These are phyloP conservation scores for Phytophthora europaea DNA, from an alignment of 352 stramenopile species.

Conservation along the genomic window DNA sequence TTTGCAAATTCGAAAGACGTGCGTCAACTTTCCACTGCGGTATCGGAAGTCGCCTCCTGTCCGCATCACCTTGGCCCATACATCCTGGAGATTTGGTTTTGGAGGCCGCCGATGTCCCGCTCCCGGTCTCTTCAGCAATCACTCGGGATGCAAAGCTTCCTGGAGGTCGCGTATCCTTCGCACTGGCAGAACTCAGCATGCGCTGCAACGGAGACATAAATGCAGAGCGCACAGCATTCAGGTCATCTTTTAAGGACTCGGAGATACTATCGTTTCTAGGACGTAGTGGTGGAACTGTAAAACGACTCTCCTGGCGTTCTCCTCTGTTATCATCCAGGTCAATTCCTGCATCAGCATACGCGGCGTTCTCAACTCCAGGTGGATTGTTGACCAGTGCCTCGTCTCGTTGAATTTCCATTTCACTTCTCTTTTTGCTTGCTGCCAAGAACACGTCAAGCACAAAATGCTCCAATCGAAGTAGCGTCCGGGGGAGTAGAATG, in stretches of 20 bases:
- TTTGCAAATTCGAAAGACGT: constrained; percentile 59
- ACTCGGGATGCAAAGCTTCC: constrained; percentile 38
- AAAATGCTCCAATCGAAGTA: constrained; percentile 70
- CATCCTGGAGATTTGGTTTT: constrained; percentile 14
- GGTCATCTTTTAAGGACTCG: constrained; percentile 60
- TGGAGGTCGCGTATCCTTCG: constrained; percentile 35
- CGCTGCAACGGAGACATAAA: constrained; percentile 58
- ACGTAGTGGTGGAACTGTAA: constrained; percentile 38
- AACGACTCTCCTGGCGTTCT: constrained; percentile 37
- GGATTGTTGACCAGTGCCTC: constrained; percentile 41
- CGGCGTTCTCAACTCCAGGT: constrained; percentile 28
- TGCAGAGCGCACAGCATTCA: constrained; percentile 40
- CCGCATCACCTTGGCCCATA: background rate
- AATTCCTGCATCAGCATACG: constrained; percentile 40
- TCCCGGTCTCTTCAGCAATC: constrained; percentile 41
- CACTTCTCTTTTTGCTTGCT: constrained; percentile 47
- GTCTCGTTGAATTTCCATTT: constrained; percentile 55
- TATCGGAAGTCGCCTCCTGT: constrained; percentile 19
- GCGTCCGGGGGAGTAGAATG: constrained; percentile 58
- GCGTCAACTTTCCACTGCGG: constrained; percentile 55
- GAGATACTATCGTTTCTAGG: constrained; percentile 66
- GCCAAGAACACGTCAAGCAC: constrained; percentile 60
- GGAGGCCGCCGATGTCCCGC: constrained; percentile 12
- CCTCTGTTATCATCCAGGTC: constrained; percentile 36
- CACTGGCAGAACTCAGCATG: constrained; percentile 49